Evolutionary conservation across 2,329 filamentous ascomycete species (phyloP).

Genomic region (Thielaviopsis populi): DNA sequence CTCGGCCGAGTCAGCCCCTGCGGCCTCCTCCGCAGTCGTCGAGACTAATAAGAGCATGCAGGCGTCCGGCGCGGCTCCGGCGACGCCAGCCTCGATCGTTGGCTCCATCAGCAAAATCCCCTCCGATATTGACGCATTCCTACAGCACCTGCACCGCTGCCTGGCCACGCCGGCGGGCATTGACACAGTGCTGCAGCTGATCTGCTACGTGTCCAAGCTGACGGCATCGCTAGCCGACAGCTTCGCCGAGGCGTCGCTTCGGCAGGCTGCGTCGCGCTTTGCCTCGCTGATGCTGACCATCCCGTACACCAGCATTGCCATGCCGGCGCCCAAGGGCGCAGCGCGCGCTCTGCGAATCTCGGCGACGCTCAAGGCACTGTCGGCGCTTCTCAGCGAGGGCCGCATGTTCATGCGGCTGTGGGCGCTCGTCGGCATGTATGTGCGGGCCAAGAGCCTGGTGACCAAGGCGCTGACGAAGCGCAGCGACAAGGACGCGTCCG

Average conservation of each 20-base stretch:
- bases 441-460: conserved; percentile 44
- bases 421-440: conserved; percentile 59
- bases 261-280: conserved; percentile 35
- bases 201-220: conserved; percentile 52
- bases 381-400: conserved; percentile 52
- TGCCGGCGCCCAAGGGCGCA: conserved; percentile 24
- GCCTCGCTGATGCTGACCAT: conserved; percentile 37
- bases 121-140: conserved; percentile 35
- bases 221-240: conserved; percentile 35
- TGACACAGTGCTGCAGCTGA: conserved; percentile 52
- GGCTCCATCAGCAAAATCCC: conserved; percentile 22
- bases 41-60: conserved; percentile 7
- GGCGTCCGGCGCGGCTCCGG: conserved; percentile 16
- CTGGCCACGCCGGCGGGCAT: conserved; percentile 53
- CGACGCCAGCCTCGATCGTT: conserved; percentile 17
- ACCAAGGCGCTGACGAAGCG: conserved; percentile 18
- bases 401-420: conserved; percentile 63
- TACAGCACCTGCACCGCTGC: conserved; percentile 44
- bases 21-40: not conserved
- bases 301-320: conserved; percentile 31
- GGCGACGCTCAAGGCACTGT: conserved; percentile 43
- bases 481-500: conserved; percentile 18
- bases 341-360: conserved; percentile 14
- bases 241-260: conserved; percentile 42
- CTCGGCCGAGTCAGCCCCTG: not conserved